Conservation (phyloP, 23 red algal genomes). For the Gracilaria caudata region DNA sequence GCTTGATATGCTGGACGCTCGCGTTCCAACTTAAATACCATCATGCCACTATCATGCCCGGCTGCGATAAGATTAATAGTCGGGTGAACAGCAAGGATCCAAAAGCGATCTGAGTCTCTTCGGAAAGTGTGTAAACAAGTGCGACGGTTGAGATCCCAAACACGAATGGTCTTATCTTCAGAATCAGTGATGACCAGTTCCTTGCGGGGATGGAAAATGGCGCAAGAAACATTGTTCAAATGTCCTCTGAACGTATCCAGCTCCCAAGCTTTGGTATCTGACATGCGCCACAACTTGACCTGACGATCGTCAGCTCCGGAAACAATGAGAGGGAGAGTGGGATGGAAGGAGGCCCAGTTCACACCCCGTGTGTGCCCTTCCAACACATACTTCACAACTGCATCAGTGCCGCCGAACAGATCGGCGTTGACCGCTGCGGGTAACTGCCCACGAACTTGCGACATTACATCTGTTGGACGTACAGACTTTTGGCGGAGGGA, state of each 20-base stretch:
- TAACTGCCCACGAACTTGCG: conserved; percentile 75
- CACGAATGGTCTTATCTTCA: conserved; percentile 98
- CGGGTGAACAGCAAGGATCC: conserved; percentile 97
- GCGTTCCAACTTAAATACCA: conserved; percentile 97
- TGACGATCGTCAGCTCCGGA: conserved; percentile 97
- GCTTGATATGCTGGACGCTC: conserved; percentile 92
- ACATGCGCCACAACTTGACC: conserved; percentile 96
- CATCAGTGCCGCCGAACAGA: conserved; percentile 89
- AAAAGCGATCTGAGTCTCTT: conserved; percentile 94
- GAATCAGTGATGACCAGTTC: conserved; percentile 92
- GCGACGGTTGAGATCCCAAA: conserved; percentile 96
- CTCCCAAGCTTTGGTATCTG: conserved; percentile 96
- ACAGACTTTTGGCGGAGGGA: conserved; percentile 86
- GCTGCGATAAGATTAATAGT: conserved; percentile 89
- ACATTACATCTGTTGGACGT: conserved; percentile 67
- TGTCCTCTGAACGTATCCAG: conserved; percentile 96
- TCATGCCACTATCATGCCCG: conserved; percentile 95
- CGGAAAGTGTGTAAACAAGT: conserved; percentile 93
- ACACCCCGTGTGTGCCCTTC: conserved; percentile 98
- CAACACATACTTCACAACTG: conserved; percentile 89
- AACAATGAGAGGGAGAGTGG: conserved; percentile 94
- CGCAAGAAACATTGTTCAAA: conserved; percentile 99
- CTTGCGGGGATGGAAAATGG: conserved; percentile 94
- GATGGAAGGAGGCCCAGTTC: conserved; percentile 99
- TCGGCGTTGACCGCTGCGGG: conserved; percentile 91